phyloP scores from a whole-genome alignment of 2,329 filamentous ascomycete genomes.

The Trichophyton mentagrophytes region DNA sequence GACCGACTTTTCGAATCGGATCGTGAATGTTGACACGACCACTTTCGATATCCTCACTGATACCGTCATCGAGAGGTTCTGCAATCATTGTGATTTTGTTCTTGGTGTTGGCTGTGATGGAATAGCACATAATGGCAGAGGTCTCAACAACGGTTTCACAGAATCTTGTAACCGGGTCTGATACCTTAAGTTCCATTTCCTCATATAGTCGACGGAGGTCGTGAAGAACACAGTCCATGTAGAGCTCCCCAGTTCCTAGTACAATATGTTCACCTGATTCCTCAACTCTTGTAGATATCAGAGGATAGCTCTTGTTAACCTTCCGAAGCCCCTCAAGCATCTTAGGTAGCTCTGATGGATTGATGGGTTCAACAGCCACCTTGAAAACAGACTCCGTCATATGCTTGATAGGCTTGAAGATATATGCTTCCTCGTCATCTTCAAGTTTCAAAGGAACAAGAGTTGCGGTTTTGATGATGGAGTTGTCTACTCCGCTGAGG shows the following conservation, averaged over 20 bases:
- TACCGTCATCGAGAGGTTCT: conserved; percentile 86
- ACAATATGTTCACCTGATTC: conserved; percentile 95
- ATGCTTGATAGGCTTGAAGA: conserved; percentile 84
- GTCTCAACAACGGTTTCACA: conserved; percentile 97
- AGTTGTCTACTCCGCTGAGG: conserved; percentile 89
- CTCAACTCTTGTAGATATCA: conserved; percentile 93
- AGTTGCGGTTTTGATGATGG: conserved; percentile 94
- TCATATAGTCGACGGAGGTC: conserved; percentile 87
- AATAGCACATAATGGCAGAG: conserved; percentile 94
- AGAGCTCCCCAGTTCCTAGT: conserved; percentile 91
- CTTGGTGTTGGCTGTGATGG: conserved; percentile 96
- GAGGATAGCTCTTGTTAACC: conserved; percentile 93
- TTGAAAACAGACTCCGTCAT: conserved; percentile 98
- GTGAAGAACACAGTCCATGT: conserved; percentile 98
- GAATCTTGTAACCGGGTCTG: conserved; percentile 92
- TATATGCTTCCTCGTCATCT: conserved; percentile 83
- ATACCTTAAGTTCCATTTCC: conserved; percentile 99
- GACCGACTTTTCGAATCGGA: conserved; percentile 81
- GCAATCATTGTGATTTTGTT: conserved; percentile 99
- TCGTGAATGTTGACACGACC: conserved; percentile 86
- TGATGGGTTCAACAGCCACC: conserved; percentile 94
- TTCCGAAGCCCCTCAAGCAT: conserved; percentile 96
- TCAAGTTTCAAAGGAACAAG: conserved; percentile 68
- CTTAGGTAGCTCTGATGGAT: conserved; percentile 92
- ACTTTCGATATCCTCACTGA: conserved; percentile 85